Conservation (phyloP, 306 rosid genomes). For the Begonia peltatifolia region DNA sequence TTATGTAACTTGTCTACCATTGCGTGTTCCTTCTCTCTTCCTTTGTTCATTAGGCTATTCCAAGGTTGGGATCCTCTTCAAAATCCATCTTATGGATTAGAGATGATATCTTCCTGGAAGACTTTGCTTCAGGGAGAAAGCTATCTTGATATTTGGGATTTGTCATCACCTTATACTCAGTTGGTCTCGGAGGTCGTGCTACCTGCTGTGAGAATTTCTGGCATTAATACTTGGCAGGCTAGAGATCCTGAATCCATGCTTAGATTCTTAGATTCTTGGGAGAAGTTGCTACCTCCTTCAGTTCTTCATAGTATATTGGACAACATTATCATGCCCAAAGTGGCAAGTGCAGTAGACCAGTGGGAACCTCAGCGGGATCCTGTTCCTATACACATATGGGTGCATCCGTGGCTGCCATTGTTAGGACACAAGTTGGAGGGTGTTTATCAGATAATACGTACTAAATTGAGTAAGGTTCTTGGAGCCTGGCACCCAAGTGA, state of each 20-base stretch:
- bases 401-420: slow-evolving; percentile 92
- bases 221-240: slow-evolving; percentile 79
- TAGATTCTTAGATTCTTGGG: slow-evolving; percentile 68
- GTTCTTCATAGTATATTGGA: slow-evolving; percentile 54
- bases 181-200: slow-evolving; percentile 77
- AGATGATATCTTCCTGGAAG: slow-evolving; percentile 58
- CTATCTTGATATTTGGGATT: slow-evolving; percentile 60
- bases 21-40: slow-evolving; percentile 74
- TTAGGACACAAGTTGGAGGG: slow-evolving; percentile 72
- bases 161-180: slow-evolving; percentile 48
- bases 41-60: slow-evolving; percentile 66
- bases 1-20: slow-evolving; percentile 70
- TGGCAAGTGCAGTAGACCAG: slow-evolving; percentile 58
- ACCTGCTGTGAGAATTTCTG: slow-evolving; percentile 81
- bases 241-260: slow-evolving; percentile 94
- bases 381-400: slow-evolving; percentile 85
- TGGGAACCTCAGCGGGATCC: slow-evolving; percentile 95
- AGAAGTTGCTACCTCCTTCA: slow-evolving; percentile 56
- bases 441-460: slow-evolving; percentile 61
- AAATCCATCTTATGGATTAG: slow-evolving; percentile 56
- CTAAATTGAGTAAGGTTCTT: slow-evolving; percentile 65
- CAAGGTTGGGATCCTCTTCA: slow-evolving; percentile 91
- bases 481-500: slow-evolving; percentile 97
- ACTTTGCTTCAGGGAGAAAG: slow-evolving; percentile 56
- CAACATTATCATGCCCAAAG: slow-evolving; percentile 59